phyloP scores from a whole-genome alignment of 2,329 filamentous ascomycete species.

The Monascus ruber region DNA sequence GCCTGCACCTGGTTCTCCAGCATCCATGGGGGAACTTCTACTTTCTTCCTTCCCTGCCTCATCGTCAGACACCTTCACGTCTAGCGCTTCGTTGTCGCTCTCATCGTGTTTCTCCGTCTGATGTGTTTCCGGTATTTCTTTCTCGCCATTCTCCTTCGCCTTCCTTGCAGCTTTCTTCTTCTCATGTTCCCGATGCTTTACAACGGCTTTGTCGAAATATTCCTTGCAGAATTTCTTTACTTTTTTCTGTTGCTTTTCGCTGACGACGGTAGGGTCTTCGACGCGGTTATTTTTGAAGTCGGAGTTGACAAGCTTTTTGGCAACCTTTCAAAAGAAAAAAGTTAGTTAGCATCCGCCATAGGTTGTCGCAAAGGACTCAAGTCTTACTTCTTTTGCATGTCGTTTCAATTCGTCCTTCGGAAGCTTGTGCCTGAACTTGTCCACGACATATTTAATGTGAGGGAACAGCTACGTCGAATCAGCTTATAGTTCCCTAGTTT shows the following conservation, averaged over 20 bases:
- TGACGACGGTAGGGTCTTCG: conserved; percentile 64
- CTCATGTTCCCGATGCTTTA: conserved; percentile 60
- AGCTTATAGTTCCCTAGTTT: conserved; percentile 1
- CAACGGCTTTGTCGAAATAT: conserved; percentile 75
- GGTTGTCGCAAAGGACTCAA: conserved; percentile 29
- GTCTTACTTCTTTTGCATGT: conserved; percentile 50
- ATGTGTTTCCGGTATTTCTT: conserved; percentile 12
- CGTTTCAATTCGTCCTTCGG: conserved; percentile 65
- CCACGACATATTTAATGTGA: conserved; percentile 71
- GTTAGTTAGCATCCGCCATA: conserved; percentile 48
- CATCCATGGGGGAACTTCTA: conserved; percentile 38
- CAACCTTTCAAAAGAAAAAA: conserved; percentile 36
- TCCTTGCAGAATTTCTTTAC: conserved; percentile 75
- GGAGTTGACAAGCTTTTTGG: conserved; percentile 80
- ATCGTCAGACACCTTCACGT: conserved; percentile 33
- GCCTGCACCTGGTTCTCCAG: conserved; percentile 23
- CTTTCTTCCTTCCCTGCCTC: conserved; percentile 28
- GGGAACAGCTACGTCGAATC: conserved; percentile 56
- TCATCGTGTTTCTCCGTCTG: conserved; percentile 9
- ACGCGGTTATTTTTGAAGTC: conserved; percentile 90
- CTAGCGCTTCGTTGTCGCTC: conserved; percentile 10
- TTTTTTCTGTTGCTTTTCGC: conserved; percentile 66
- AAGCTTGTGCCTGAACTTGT: conserved; percentile 78
- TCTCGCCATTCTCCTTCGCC: conserved; percentile 13
- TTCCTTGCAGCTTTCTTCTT: conserved; percentile 48